Evolutionary conservation across 768 basidiomycete species (phyloP), one percentile per base, ranked within the genome.

Genomic region (Aureoboletus auriporus): DNA sequence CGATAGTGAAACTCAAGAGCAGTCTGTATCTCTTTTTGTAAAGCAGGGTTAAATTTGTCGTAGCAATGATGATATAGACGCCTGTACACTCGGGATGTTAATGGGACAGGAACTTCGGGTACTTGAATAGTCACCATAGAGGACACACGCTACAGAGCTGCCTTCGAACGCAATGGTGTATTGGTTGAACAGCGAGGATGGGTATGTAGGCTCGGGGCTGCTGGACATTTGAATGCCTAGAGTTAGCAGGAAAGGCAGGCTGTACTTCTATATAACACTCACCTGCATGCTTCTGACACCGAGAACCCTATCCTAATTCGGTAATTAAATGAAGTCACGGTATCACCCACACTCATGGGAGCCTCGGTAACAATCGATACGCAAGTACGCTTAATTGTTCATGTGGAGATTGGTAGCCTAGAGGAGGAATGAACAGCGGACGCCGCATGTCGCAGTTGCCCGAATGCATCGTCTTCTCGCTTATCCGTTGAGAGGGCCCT

Each of bases 91-190:
- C 6, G 14, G 13, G 1, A 27, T 5, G 36, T 43, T 6, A 46
- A 36, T 6, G 4, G 6, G 11, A 28, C 10, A 9, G 8, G 8
- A 8, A n/a, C 28, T 2, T 4, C 20, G 17, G 11, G 29, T 1
- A n/a, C 0, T 8, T 27, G 17, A 8, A 35, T 26, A 17, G 20
- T 35, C 47, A 42, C 60, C 60, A 51, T 34, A 63, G 30, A 61
- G 55, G 7, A 63, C 42, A 1, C 52, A 52, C 8, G 55, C 58
- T 2, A 63, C 17, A 11, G 55, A 53, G 33, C 40, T 50, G 38
- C 60, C 60, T 40, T 60, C 55, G 34, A 63, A 50, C 5, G 55
- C 58, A 5, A 63, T 54, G 35, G 52, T 61, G 28, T 63, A 63
- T 8, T 41, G 11, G 34, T 39, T 51, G 52, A 54, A 54, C 35